A percentile compares a stretch with the other conserved stretches of the same genome.
phyloP scores from a whole-genome alignment of 345 rosid species.

The Sisymbrium altissimum region DNA sequence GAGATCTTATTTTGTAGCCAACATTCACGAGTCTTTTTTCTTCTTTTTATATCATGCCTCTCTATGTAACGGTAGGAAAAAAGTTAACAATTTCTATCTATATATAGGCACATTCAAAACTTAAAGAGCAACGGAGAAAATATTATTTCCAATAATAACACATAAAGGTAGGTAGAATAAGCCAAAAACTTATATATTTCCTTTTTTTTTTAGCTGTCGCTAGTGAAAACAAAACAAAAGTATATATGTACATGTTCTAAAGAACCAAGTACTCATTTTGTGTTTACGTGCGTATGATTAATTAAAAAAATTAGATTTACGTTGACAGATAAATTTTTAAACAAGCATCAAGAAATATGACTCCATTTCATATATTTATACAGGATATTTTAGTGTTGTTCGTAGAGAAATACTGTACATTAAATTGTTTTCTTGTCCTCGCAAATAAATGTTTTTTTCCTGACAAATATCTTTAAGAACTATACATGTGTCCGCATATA shows the following conservation, averaged over 20 bases:
- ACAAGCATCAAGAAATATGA: not conserved
- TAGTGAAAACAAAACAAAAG: not conserved
- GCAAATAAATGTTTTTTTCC: not conserved
- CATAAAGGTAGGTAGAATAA: not conserved
- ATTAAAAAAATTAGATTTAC: not conserved
- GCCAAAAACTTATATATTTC: not conserved
- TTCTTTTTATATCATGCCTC: not conserved
- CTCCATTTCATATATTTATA: not conserved
- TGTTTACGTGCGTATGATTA: not conserved
- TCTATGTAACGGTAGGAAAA: slow-evolving; percentile 22
- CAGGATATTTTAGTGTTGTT: not conserved
- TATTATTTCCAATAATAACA: not conserved
- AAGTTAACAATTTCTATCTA: not conserved
- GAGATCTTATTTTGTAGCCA: not conserved
- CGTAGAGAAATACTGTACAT: not conserved
- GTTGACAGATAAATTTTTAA: not conserved
- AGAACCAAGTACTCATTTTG: not conserved
- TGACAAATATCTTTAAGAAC: not conserved
- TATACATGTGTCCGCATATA: slow-evolving; percentile 3
- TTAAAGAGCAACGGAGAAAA: not conserved
- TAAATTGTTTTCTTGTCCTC: not conserved
- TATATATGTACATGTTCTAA: not conserved
- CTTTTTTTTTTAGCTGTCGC: not conserved
- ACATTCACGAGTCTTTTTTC: not conserved
- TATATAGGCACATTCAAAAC: not conserved